These are phyloP conservation scores for Epithele typhae DNA, from an alignment of 768 basidiomycete genomes.

Conservation along the genomic window DNA sequence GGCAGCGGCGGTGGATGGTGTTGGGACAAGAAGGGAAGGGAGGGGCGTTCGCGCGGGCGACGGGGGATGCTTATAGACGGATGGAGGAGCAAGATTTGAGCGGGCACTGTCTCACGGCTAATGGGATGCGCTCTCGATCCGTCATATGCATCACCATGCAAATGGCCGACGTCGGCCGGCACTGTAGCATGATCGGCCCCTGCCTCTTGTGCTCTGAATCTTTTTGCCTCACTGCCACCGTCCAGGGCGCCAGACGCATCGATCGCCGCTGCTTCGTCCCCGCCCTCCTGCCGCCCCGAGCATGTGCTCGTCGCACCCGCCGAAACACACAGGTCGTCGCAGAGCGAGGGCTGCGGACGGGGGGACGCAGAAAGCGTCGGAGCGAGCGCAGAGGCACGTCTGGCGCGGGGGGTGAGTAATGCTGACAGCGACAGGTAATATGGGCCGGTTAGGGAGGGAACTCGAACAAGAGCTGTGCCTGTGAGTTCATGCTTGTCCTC, in stretches of 20 bases:
- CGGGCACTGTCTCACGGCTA: conserved; percentile 19
- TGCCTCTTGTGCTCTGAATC: conserved; percentile 5
- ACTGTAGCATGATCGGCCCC: conserved; percentile 15
- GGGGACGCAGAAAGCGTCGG: conserved; percentile 5
- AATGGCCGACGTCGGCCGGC: conserved; percentile 21
- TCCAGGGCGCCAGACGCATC: neutral
- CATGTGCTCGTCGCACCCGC: too few species aligned
- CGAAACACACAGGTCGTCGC: neutral
- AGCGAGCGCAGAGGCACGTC: too few species aligned
- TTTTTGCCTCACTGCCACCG: conserved; percentile 5
- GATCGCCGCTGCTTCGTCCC: neutral
- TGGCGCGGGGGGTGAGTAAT: too few species aligned
- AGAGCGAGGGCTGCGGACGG: neutral
- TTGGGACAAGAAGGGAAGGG: conserved; percentile 12
- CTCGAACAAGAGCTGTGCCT: conserved; percentile 21
- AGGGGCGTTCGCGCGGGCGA: conserved; percentile 10
- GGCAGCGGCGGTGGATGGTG: conserved; percentile 13
- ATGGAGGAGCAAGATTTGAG: conserved; percentile 11
- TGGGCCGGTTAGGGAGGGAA: conserved; percentile 10
- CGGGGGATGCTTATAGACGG: conserved; percentile 19
- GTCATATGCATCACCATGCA: conserved; percentile 12
- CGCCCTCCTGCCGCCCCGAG: too few species aligned
- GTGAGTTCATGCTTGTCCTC: conserved; percentile 20
- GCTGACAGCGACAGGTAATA: conserved; percentile 9
- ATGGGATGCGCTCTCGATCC: conserved; percentile 12